Conservation (phyloP, 768 basidiomycete species). For the Boletus rubropictus region DNA sequence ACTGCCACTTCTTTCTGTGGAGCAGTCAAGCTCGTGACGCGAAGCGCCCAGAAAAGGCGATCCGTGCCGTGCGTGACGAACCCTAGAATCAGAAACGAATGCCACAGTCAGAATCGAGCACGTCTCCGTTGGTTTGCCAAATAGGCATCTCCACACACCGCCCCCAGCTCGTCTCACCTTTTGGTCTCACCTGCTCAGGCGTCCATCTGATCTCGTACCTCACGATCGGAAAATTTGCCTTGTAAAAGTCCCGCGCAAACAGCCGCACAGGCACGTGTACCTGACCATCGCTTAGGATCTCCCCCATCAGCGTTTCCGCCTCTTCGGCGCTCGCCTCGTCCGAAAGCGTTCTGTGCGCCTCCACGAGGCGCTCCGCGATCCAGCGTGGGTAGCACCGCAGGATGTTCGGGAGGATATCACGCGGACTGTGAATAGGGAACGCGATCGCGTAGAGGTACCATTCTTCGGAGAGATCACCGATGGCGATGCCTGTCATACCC, state of each 20-base stretch:
- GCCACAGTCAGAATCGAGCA: neutral
- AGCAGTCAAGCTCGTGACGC: conserved; percentile 41
- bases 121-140: too few relatives aligned
- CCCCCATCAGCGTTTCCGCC: conserved; percentile 45
- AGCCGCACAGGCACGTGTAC: conserved; percentile 65
- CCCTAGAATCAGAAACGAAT: conserved; percentile 34
- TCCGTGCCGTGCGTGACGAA: conserved; percentile 71
- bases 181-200: conserved; percentile 50
- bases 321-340: conserved; percentile 40
- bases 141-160: too few relatives aligned
- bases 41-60: conserved; percentile 55
- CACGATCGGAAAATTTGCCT: conserved; percentile 54
- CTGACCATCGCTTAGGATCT: conserved; percentile 55
- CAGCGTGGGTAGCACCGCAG: conserved; percentile 53
- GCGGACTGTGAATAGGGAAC: conserved; percentile 45
- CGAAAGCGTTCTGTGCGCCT: conserved; percentile 38
- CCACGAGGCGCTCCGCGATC: conserved; percentile 42
- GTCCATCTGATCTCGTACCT: conserved; percentile 69
- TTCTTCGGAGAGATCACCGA: conserved; percentile 70
- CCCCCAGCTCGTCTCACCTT: conserved; percentile 35
- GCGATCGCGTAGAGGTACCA: conserved; percentile 76
- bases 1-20: conserved; percentile 46
- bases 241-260: conserved; percentile 53
- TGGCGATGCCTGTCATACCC: conserved; percentile 54
- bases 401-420: conserved; percentile 54